Base-by-base conservation (phyloP, 768 basidiomycete genomes). In the Xerocomus brunneocitrinus region DNA sequence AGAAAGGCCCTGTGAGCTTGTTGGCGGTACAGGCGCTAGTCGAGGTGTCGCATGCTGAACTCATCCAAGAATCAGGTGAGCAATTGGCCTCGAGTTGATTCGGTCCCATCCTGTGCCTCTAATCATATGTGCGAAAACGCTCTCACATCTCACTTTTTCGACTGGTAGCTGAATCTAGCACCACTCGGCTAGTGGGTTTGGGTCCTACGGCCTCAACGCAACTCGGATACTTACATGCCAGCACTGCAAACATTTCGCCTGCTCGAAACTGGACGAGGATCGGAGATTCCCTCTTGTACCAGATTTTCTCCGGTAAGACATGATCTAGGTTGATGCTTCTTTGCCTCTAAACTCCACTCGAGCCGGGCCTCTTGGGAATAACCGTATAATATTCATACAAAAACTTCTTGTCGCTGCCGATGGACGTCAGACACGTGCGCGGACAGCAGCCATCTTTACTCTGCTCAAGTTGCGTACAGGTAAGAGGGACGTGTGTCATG, bases 21-120 rank as follows among this genome's bases (percentile, higher is more conserved):
- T 44, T 61, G 31, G 62, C 62, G 30, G 62, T 63, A 9, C 59
- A 64, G 22, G 62, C 53, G 13, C 53, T 64, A 1, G 55, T 64
- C 19, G 56, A 54, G 16, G 25, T 64, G 24, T 57, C 57, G 12
- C 41, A 49, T 8, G 42, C 52, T 8, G 53, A 55, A 52, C 36
- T 53, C 10, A 13, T 36, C 6, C 56, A 49, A 19, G 52, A 55
- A 38, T 48, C 55, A 54, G 52, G 62, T 57, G 46, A 51, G 51
- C 10, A 39, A 22, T 7, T 22, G 0, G 35, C 13, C 35, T 45
- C 9, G 14, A n/a, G 13, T 8, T 27, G 8, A 13, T 31, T 39
- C 12, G 6, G 14, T 9, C 12, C 34, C 9, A 34, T 38, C 36
- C n/a, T n/a, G 7, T 38, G 36, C n/a, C 5, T 47, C n/a, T 22